Conservation (phyloP, 2,329 filamentous ascomycete genomes). For the Fusarium pseudoanthophilum region DNA sequence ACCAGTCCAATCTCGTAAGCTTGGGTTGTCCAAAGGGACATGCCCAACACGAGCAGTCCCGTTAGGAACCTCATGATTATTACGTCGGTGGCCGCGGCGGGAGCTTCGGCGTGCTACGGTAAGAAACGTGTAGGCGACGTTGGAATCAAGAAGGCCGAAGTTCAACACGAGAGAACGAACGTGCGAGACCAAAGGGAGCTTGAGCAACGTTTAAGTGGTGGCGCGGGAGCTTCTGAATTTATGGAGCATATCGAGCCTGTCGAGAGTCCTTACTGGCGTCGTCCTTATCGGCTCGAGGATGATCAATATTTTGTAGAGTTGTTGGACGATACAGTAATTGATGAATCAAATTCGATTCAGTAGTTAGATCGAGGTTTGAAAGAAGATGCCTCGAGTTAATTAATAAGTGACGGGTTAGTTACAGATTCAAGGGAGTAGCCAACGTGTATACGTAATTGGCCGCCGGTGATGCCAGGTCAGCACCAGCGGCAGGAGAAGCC, state of each 20-base stretch:
- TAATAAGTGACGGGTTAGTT: conserved; percentile 3
- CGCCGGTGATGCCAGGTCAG: conserved; percentile 44
- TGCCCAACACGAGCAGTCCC: conserved; percentile 61
- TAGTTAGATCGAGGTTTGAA: not conserved
- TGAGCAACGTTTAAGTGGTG: conserved; percentile 33
- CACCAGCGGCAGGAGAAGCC: conserved; percentile 25
- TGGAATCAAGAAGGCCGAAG: conserved; percentile 14
- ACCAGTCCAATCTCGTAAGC: conserved; percentile 71
- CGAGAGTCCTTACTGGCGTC: conserved; percentile 14
- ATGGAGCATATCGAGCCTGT: conserved; percentile 35
- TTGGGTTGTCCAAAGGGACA: conserved; percentile 64
- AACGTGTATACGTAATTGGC: conserved; percentile 45
- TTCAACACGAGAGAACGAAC: conserved; percentile 5
- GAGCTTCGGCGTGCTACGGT: conserved; percentile 19
- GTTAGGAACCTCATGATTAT: conserved; percentile 65
- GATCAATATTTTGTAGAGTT: not conserved
- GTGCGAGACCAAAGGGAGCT: conserved; percentile 22
- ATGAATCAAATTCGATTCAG: not conserved
- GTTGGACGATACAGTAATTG: not conserved
- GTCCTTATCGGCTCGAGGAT: not conserved
- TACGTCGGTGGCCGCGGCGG: conserved; percentile 11
- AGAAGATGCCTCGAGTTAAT: conserved; percentile 27
- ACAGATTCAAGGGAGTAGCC: conserved; percentile 31
- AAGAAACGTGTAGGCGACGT: conserved; percentile 4
- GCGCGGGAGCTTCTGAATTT: conserved; percentile 36